A percentile compares a stretch with the other conserved stretches of the same genome.
Conservation (phyloP, 371 early-diverging fungal genomes). For the Sporodiniella umbellata region DNA sequence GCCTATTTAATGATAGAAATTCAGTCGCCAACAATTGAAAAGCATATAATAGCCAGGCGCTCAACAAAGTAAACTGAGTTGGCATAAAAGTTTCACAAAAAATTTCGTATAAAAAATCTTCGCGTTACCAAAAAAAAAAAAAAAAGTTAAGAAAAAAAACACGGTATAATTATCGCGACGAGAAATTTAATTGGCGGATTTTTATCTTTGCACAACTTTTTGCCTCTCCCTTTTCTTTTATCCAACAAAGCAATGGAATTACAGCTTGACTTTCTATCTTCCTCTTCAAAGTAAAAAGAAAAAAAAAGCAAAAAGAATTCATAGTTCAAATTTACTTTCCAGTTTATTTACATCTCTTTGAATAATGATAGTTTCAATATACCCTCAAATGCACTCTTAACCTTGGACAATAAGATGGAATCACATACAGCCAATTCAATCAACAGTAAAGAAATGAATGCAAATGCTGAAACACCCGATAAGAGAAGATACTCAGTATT, state of each 20-base stretch:
- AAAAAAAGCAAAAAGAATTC: not conserved
- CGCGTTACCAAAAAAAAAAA: constrained; percentile 1
- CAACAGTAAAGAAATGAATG: not conserved
- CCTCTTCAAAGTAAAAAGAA: not conserved
- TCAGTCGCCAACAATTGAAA: too few species aligned
- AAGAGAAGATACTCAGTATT: constrained; percentile 4
- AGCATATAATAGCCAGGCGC: too few species aligned
- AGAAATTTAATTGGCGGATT: not conserved
- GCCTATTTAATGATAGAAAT: too few species aligned
- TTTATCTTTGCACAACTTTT: not conserved
- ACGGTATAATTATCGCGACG: not conserved
- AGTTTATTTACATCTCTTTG: not conserved
- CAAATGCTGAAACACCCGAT: not conserved
- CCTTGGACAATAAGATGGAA: not conserved
- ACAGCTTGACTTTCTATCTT: not conserved
- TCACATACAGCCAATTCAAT: not conserved
- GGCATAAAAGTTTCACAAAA: too few species aligned
- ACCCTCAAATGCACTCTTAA: not conserved
- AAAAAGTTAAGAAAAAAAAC: not conserved
- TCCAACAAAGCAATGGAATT: not conserved
- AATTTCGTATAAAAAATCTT: too few species aligned
- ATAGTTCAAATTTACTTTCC: not conserved
- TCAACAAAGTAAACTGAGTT: too few species aligned
- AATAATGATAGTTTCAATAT: not conserved
- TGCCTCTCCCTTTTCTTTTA: not conserved